A percentile compares a stretch with the other conserved stretches of the same genome.
phyloP scores from a whole-genome alignment of 2,329 filamentous ascomycete species.

The Phyllosticta citribraziliensis region DNA sequence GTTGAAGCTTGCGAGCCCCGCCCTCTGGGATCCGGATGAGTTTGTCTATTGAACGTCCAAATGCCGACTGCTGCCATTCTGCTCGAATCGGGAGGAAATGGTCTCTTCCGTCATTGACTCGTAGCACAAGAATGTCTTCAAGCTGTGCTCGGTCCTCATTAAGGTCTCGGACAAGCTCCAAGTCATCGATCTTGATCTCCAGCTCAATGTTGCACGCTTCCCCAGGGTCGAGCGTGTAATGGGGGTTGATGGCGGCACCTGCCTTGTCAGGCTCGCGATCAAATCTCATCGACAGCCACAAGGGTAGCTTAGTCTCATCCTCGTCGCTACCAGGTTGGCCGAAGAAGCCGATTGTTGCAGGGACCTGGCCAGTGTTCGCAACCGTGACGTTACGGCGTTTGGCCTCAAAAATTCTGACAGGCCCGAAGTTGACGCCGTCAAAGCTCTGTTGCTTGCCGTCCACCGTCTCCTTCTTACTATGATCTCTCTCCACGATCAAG shows the following conservation, averaged over 20 bases:
- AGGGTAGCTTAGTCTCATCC: slow-evolving; percentile 36
- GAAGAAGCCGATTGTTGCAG: slow-evolving; percentile 71
- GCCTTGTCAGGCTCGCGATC: slow-evolving; percentile 38
- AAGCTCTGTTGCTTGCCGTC: slow-evolving; percentile 29
- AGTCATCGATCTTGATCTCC: slow-evolving; percentile 54
- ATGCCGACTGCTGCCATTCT: slow-evolving; percentile 69
- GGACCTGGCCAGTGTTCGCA: slow-evolving; percentile 80
- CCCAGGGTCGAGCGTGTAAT: slow-evolving; percentile 69
- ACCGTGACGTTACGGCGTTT: slow-evolving; percentile 65
- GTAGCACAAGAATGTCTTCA: slow-evolving; percentile 81
- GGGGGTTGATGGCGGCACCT: slow-evolving; percentile 14
- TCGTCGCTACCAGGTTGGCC: slow-evolving; percentile 52
- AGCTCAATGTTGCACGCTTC: slow-evolving; percentile 67
- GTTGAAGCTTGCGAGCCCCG: slow-evolving; percentile 61
- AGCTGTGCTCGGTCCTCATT: slow-evolving; percentile 58
- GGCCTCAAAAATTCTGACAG: slow-evolving; percentile 58
- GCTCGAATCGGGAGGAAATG: slow-evolving; percentile 80
- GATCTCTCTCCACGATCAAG: slow-evolving; percentile 58
- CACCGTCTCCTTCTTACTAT: slow-evolving; percentile 16
- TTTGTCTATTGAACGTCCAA: slow-evolving; percentile 80
- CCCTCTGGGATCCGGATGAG: slow-evolving; percentile 74
- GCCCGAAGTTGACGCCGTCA: slow-evolving; percentile 67
- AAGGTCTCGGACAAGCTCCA: slow-evolving; percentile 55
- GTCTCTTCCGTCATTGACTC: slow-evolving; percentile 74
- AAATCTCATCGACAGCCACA: slow-evolving; percentile 65